Evolutionary conservation across 129 eudicot species (phyloP), one percentile per base, ranked within the genome.

Genomic region (Pseudognaphalium luteoalbum): DNA sequence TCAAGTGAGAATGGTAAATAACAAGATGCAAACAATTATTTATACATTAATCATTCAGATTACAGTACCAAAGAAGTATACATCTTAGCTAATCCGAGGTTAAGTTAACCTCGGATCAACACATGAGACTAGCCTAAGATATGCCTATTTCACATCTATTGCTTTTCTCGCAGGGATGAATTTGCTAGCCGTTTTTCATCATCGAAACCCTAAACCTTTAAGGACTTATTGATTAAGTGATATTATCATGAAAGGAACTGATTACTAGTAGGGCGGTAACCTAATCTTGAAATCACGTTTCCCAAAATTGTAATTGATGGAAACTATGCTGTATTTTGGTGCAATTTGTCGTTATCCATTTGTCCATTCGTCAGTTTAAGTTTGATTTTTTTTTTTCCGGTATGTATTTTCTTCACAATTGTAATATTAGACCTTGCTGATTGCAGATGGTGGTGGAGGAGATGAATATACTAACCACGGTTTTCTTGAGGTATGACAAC

Each of bases 381-480:
- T 58, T 3, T n/a, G 7, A 16, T 1, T 17, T 32, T 32, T 32
- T 1, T 35, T 35, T 34, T 39, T 39, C 9, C 0, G 22, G 17
- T 20, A 66, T 52, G 28, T 2, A 67, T 14, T 29, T 59, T 4
- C 6, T 39, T 42, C 19, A 22, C 29, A 9, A 9, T 65, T 80
- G 19, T 80, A 32, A 71, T 37, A 58, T 15, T 68, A 1, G 21
- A 37, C n/a, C 7, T 2, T 35, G 47, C 9, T 66, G 56, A 30
- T 78, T 52, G 74, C 88, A 91, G 97, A 83, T 91, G 97, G 68
- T 91, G 17, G 97, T 91, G 21, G 97, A 91, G 68, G 97, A 91
- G 87, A 91, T 91, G 97, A 91, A 91, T 73, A 88, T 91, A 81
- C 76, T 91, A 70, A 89, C 97, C 0, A 91, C 97, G 3, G 79